Base-by-base conservation (phyloP, 352 stramenopile genomes). In the Pythium guiyangense region DNA sequence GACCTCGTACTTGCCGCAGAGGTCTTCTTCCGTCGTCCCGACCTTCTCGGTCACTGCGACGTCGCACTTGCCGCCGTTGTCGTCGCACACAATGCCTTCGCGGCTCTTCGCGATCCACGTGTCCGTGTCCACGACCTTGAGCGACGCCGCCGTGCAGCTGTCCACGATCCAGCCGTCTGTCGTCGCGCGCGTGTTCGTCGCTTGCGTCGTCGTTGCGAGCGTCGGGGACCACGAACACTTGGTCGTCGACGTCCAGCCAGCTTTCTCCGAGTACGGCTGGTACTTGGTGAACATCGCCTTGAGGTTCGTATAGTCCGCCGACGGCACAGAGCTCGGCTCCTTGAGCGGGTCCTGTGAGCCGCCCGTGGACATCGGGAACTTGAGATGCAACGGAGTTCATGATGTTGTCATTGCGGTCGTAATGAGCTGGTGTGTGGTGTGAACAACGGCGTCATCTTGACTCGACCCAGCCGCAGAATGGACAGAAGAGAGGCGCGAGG, bases 11-110 rank as follows among this genome's bases (percentile, higher is more conserved):
- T 70, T 64, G 31, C 85, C 85, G 49, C 85, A 94, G 63, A 94
- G 84, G 8, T 83, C 70, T 55, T 90, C 77, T 52, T 94, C 77
- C 0, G 83, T 90, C 6, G 82, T 94, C n/a, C 77, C 78, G 29
- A 90, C 39, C 6, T 66, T 43, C 17, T 56, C 59, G 1, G 69
- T 65, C 10, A 94, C 40, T 0, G 55, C 61, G 44, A 95, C 85
- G 59, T 93, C 81, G 58, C 85, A 95, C 26, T 67, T 77, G 4
- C 61, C 68, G 48, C n/a, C n/a, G n/a, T n/a, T n/a, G n/a, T n/a
- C n/a, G n/a, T n/a, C n/a, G n/a, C n/a, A n/a, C n/a, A n/a, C 63
- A 39, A 80, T 74, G 22, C 84, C 84, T 70, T 93, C 77, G 54
- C 85, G 77, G 43, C 72, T 86, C 40, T 81, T 79, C 26, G 77